Percentiles rank a stretch among this genome's conserved stretches.
phyloP scores from a whole-genome alignment of 2,329 filamentous ascomycete genomes.

The Zasmidium angulare region DNA sequence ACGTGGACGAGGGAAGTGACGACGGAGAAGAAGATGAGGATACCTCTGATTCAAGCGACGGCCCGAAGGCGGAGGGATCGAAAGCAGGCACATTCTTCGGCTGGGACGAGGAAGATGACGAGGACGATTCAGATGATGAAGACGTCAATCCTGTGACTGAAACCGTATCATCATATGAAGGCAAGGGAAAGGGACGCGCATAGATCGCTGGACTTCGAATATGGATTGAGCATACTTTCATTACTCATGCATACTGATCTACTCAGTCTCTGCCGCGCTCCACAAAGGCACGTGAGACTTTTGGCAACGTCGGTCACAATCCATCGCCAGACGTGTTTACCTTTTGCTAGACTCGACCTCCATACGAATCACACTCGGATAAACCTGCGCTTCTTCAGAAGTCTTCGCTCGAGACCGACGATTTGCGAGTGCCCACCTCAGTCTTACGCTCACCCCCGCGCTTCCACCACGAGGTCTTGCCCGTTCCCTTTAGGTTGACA shows the following conservation, averaged over 20 bases:
- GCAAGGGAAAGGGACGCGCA: conserved; percentile 44
- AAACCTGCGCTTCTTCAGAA: neutral
- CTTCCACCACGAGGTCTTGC: neutral
- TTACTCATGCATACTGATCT: too few relatives aligned
- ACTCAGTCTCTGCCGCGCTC: too few relatives aligned
- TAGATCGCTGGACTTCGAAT: neutral
- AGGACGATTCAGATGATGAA: conserved; percentile 48
- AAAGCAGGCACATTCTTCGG: conserved; percentile 62
- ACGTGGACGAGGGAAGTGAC: conserved; percentile 46
- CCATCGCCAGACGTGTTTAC: neutral
- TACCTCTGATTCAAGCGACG: conserved; percentile 32
- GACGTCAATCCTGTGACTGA: conserved; percentile 34
- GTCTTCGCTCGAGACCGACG: neutral
- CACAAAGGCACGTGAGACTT: too few relatives aligned
- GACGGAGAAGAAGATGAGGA: conserved; percentile 34
- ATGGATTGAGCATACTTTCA: neutral
- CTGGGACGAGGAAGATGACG: conserved; percentile 71
- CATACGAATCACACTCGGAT: neutral
- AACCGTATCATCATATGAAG: conserved; percentile 34
- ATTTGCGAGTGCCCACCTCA: neutral
- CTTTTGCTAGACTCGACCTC: neutral
- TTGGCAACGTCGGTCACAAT: neutral
- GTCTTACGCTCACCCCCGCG: neutral
- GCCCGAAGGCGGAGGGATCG: conserved; percentile 39
- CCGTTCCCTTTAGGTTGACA: neutral